These are phyloP conservation scores for Aspergillus luchuensis DNA, from an alignment of 2,329 filamentous ascomycete species.

Conservation along the genomic window DNA sequence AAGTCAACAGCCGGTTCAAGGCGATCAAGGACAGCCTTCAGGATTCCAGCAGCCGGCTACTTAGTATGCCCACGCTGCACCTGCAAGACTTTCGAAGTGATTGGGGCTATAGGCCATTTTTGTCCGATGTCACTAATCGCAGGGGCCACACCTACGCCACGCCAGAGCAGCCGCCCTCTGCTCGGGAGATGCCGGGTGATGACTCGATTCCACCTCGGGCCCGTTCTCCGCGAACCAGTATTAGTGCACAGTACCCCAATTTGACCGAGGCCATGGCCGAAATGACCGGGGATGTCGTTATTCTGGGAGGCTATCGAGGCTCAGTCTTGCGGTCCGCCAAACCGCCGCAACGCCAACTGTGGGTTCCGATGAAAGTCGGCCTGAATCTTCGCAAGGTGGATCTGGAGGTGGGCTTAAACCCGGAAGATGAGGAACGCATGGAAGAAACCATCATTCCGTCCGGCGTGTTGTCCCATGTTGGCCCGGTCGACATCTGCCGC, in stretches of 20 bases:
- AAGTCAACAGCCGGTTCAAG: slow-evolving; percentile 86
- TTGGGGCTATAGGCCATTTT: slow-evolving; percentile 37
- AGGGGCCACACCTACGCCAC: slow-evolving; percentile 17
- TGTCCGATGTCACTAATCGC: slow-evolving; percentile 30
- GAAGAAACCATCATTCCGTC: slow-evolving; percentile 79
- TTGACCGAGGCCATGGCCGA: slow-evolving; percentile 65
- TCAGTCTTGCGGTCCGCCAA: slow-evolving; percentile 85
- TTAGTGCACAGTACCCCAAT: slow-evolving; percentile 42
- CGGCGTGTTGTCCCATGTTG: slow-evolving; percentile 88
- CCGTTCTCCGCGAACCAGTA: slow-evolving; percentile 26
- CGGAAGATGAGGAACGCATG: slow-evolving; percentile 81
- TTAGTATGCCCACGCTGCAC: slow-evolving; percentile 50
- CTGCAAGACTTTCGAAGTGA: slow-evolving; percentile 42
- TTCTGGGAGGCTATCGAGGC: slow-evolving; percentile 87
- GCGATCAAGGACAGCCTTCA: slow-evolving; percentile 86
- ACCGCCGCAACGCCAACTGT: slow-evolving; percentile 80
- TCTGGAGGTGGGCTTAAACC: slow-evolving; percentile 78
- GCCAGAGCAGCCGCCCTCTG: slow-evolving; percentile 7
- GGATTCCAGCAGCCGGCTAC: slow-evolving; percentile 73
- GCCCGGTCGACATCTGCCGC: slow-evolving; percentile 84
- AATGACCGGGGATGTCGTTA: slow-evolving; percentile 79
- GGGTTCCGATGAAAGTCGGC: slow-evolving; percentile 92
- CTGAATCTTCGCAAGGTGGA: slow-evolving; percentile 90
- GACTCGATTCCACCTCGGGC: slow-evolving; percentile 14
- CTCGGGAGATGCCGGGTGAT: slow-evolving; percentile 8